Evolutionary conservation across 805 yeast species (phyloP), one percentile per base, ranked within the genome.

Genomic region (Wickerhamiella cacticola): DNA sequence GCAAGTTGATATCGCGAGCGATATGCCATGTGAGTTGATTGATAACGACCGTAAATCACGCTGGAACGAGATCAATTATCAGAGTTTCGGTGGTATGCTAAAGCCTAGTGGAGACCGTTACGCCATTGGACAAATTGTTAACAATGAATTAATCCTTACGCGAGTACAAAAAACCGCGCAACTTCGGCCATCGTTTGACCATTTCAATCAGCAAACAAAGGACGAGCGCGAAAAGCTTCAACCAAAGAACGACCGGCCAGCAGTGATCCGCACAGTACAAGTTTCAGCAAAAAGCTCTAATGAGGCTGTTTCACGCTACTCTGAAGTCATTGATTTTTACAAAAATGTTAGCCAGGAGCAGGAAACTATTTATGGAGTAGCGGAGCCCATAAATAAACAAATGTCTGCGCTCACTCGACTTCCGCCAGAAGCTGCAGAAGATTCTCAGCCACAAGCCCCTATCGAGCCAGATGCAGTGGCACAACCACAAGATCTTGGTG

Each of bases 1-100:
- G 51, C 94, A 85, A 60, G 72, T 88, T 31, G 84, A 81, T 51
- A 67, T 83, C 5, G 94, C 95, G 12, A 64, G 85, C 45, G 81
- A 81, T 46, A 34, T 57, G 29, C 81, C 84, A 0, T 57, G 67
- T 5, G 72, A 71, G 39, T 86, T 82, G 56, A 84, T 77, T 58
- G 89, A 87, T 59, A 70, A 66, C 36, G 65, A 71, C 10, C 80
- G 79, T 56, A 71, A 80, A 5, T 78, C 71, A 21, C 72, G 74
- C 47, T 82, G 95, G 88, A 70, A 74, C 7, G 68, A 72, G 1
- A 73, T 80, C 5, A 68, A 69, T 18, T 69, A 67, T 29, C 94
- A 87, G 56, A 69, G 77, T 6, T 66, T 83, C 42, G 76, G 73
- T 40, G 96, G 96, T 5, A 86, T 82, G 0, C 67, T 85, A 24